These are phyloP conservation scores for Mucor lusitanicus DNA, from an alignment of 371 early-diverging fungal species.

Conservation along the genomic window DNA sequence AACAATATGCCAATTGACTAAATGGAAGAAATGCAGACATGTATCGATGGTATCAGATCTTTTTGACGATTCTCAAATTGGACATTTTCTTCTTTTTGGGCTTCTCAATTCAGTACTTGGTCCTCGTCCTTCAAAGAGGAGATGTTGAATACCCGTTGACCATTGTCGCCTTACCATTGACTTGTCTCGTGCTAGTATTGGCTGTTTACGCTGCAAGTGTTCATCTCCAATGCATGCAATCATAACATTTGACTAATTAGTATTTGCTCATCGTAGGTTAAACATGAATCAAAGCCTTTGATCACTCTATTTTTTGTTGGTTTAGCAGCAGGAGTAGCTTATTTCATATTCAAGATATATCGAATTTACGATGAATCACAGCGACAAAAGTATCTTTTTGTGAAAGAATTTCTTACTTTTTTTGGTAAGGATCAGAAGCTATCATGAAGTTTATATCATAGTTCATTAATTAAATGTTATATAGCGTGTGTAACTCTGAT, in stretches of 20 bases:
- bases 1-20: background rate
- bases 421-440: conserved; percentile 62
- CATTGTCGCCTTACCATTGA: conserved; percentile 79
- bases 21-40: conserved; percentile 46
- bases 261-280: conserved; percentile 28
- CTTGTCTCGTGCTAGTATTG: conserved; percentile 69
- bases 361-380: conserved; percentile 73
- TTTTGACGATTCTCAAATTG: conserved; percentile 83
- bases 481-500: conserved; percentile 67
- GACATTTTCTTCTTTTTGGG: conserved; percentile 89
- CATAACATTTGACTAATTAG: background rate
- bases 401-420: conserved; percentile 80
- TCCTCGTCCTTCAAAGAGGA: conserved; percentile 63
- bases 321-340: conserved; percentile 70
- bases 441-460: background rate
- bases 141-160: conserved; percentile 87
- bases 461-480: background rate
- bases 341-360: conserved; percentile 85
- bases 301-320: conserved; percentile 75
- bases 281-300: conserved; percentile 48
- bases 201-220: conserved; percentile 76
- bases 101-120: conserved; percentile 87
- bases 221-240: background rate
- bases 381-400: conserved; percentile 58
- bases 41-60: conserved; percentile 86